phyloP scores from a whole-genome alignment of 768 basidiomycete genomes.

The Kwoniella sp. region DNA sequence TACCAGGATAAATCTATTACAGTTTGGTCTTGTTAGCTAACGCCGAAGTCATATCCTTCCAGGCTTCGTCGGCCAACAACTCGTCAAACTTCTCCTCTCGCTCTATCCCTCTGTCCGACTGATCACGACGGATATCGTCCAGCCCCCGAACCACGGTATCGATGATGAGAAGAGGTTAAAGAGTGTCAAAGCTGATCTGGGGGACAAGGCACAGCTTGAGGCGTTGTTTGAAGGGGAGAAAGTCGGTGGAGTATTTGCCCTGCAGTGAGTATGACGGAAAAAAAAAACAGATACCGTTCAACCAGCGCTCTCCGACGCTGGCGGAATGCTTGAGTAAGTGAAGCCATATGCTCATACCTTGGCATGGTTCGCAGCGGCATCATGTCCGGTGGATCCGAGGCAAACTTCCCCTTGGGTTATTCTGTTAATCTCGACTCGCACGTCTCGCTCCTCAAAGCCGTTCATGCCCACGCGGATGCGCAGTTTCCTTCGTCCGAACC shows the following conservation, averaged over 20 bases:
- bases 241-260: conserved; percentile 41
- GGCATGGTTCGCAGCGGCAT: conserved; percentile 61
- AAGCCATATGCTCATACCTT: too few species aligned
- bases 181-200: conserved; percentile 46
- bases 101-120: conserved; percentile 44
- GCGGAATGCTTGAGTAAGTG: too few species aligned
- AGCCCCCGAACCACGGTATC: conserved; percentile 41
- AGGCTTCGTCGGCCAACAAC: conserved; percentile 55
- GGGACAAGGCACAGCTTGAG: conserved; percentile 25
- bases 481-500: conserved; percentile 23
- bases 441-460: conserved; percentile 42
- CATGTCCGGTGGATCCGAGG: conserved; percentile 67
- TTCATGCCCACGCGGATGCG: conserved; percentile 42
- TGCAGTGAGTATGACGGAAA: conserved; percentile 49
- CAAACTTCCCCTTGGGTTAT: conserved; percentile 64
- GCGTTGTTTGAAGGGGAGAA: conserved; percentile 44
- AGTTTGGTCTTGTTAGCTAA: too few species aligned
- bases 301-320: background rate
- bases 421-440: conserved; percentile 56
- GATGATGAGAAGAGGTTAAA: conserved; percentile 24
- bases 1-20: too few species aligned
- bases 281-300: too few species aligned
- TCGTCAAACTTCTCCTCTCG: conserved; percentile 48
- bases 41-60: too few species aligned
- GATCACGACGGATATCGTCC: conserved; percentile 53